Percentiles rank a stretch among this genome's conserved stretches.
Conservation (phyloP, 805 yeast species). For the Ogataea nakhonphanomensis region DNA sequence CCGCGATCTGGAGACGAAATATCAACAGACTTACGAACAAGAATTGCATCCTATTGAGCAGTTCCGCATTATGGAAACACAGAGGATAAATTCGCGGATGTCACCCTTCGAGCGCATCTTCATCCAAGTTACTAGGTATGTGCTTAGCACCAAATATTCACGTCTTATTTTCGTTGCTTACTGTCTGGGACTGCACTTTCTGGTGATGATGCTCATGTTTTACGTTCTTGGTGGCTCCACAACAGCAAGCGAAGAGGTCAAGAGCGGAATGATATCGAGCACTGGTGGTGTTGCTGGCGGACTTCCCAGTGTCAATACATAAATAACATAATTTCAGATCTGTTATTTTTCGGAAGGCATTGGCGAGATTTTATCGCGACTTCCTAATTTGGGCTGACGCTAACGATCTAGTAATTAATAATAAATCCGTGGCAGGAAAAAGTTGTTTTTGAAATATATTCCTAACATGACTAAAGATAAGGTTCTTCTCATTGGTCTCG, state of each 20-base stretch:
- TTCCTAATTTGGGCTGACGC: conserved; percentile 2
- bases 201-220: conserved; percentile 63
- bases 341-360: conserved; percentile 1
- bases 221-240: conserved; percentile 40
- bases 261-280: conserved; percentile 19
- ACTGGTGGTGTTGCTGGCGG: conserved; percentile 29
- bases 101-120: conserved; percentile 79
- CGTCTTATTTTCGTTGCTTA: conserved; percentile 71
- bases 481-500: conserved; percentile 71
- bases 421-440: not conserved
- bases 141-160: conserved; percentile 70
- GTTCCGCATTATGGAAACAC: conserved; percentile 74
- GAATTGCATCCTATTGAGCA: conserved; percentile 80
- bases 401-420: not conserved
- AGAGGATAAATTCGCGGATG: conserved; percentile 65
- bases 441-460: not conserved
- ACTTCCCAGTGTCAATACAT: not conserved
- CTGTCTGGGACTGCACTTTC: conserved; percentile 68
- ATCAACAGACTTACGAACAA: conserved; percentile 66
- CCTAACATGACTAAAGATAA: conserved; percentile 22
- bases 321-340: conserved; percentile 34
- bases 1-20: conserved; percentile 50
- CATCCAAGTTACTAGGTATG: conserved; percentile 64
- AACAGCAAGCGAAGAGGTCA: conserved; percentile 5
- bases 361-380: conserved; percentile 9